These are phyloP conservation scores for Russula ochroleuca DNA, from an alignment of 768 basidiomycete species.

Conservation along the genomic window DNA sequence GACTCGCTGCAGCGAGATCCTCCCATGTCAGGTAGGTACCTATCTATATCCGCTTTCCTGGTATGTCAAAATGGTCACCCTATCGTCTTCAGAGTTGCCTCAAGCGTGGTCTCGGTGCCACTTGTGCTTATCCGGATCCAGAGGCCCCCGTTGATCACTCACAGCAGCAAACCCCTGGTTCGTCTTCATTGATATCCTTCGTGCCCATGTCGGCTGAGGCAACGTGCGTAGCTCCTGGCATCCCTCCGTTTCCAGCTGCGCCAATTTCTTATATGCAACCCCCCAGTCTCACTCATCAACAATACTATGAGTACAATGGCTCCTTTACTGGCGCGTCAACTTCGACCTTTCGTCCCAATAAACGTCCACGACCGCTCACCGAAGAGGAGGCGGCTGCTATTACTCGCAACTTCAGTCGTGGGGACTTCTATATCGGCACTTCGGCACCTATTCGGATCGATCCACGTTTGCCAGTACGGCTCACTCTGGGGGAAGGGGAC, in stretches of 20 bases:
- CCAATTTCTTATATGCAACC: conserved; percentile 40
- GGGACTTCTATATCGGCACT: conserved; percentile 77
- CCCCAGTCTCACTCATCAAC: conserved; percentile 43
- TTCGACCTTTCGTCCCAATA: conserved; percentile 74
- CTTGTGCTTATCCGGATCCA: conserved; percentile 76
- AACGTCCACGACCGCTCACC: conserved; percentile 73
- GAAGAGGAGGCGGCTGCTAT: conserved; percentile 83
- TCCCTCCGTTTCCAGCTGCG: conserved; percentile 39
- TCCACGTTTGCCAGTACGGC: conserved; percentile 70
- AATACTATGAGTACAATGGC: conserved; percentile 64
- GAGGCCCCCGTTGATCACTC: conserved; percentile 38
- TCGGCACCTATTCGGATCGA: conserved; percentile 82
- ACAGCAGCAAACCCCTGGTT: conserved; percentile 28
- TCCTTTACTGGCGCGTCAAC: conserved; percentile 64
- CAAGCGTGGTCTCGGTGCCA: conserved; percentile 67
- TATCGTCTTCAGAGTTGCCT: conserved; percentile 58
- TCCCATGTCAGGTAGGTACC: conserved; percentile 67
- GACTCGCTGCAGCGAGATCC: conserved; percentile 75
- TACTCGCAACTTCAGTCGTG: conserved; percentile 74
- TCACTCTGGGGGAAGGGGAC: conserved; percentile 78
- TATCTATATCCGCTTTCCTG: conserved; percentile 12
- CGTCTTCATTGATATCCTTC: conserved; percentile 28
- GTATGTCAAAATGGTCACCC: conserved; percentile 5
- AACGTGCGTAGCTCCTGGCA: conserved; percentile 33
- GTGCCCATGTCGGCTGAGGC: conserved; percentile 26